Base-by-base conservation (phyloP, 345 rosid genomes). In the Lumnitzera racemosa region DNA sequence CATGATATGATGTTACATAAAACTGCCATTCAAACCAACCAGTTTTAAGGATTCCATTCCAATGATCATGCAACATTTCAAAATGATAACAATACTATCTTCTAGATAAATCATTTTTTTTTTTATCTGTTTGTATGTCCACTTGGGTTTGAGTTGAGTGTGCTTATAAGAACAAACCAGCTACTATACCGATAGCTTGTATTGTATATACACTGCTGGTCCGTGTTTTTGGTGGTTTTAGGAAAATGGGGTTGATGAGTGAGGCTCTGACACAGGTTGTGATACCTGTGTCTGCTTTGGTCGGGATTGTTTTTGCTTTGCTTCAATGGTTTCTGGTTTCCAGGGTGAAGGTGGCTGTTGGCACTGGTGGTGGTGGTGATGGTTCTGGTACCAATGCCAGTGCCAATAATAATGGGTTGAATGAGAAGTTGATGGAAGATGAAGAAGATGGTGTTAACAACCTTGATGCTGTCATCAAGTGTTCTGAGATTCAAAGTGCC, bases 401-500 rank as follows among this genome's bases (percentile, higher is more conserved):
- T 36, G 63, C 70, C 36, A 63, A 71, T 15, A 52, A 27, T 25
- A 72, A 57, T 61, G 82, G 75, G 46, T 70, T 61, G 59, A 64
- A 53, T 47, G 80, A 76, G 2, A 73, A 58, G 59, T 61, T 85
- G 69, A 82, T 82, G 52, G 86, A 67, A 29, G 87, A 82, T 14
- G 66, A 79, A 55, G 86, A 80, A 16, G 90, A 82, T 12, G 86
- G 86, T 15, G 54, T 74, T 57, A 63, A 78, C n/a, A 61, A 53
- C 55, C 71, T 55, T 55, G 91, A 80, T 59, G 73, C 61, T 56
- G 53, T 78, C 12, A 76, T 75, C 74, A 85, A 85, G 75, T 80
- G 85, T 73, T 76, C 88, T 20, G 91, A 85, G 73, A 85, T 85
- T 56, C 91, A 85, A 74, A 68, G 64, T 61, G 88, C 91, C 70